Percentiles rank a stretch among this genome's conserved stretches.
Conservation (phyloP, 331 rosid species). For the Stylosanthes scabra region DNA sequence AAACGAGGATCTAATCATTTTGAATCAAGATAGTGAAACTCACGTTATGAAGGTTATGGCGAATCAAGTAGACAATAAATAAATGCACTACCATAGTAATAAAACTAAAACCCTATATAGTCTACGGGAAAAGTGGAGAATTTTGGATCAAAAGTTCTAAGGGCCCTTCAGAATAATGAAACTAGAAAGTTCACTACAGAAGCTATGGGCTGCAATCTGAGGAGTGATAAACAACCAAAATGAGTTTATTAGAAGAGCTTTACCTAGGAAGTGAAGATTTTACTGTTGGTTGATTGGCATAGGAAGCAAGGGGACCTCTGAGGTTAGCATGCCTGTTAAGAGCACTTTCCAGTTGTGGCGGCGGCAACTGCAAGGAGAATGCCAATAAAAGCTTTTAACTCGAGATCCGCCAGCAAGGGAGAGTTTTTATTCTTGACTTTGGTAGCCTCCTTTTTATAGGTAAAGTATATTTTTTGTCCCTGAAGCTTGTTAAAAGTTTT, state of each 20-base stretch:
- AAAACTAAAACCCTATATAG: constrained; percentile 4
- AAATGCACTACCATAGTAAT: too few relatives aligned
- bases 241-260: constrained; percentile 22
- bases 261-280: constrained; percentile 84
- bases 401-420: neutral
- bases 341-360: constrained; percentile 89
- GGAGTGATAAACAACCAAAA: constrained; percentile 4
- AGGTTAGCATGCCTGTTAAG: constrained; percentile 78
- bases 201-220: neutral
- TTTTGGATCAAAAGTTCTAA: neutral
- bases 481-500: too few relatives aligned
- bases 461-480: too few relatives aligned
- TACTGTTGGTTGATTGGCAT: constrained; percentile 79
- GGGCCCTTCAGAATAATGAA: neutral
- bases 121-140: neutral
- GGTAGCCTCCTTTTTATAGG: too few relatives aligned
- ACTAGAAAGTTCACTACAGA: neutral
- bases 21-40: too few relatives aligned
- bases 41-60: too few relatives aligned
- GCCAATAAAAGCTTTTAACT: constrained; percentile 14
- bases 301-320: constrained; percentile 77
- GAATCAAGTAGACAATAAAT: too few relatives aligned
- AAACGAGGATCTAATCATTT: too few relatives aligned
- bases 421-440: too few relatives aligned
- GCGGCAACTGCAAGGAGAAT: constrained; percentile 74